Conservation (phyloP, 1,284 basidiomycete species). For the Ustilago nuda region DNA sequence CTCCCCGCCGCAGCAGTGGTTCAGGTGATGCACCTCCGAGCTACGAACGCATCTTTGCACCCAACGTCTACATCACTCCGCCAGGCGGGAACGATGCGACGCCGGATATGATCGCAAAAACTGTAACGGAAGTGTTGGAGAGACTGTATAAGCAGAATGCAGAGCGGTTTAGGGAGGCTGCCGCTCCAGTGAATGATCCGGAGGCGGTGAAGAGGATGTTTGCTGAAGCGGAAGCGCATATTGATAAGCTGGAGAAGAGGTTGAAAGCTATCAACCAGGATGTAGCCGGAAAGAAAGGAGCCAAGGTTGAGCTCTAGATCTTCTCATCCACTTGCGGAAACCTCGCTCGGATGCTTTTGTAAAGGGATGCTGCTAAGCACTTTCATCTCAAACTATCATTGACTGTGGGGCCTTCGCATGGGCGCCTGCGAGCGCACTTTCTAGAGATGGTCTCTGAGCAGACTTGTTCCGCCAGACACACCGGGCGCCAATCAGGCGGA, state of each 20-base stretch:
- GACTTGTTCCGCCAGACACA: not conserved
- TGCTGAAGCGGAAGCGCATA: slow-evolving; percentile 72
- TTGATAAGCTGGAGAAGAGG: slow-evolving; percentile 71
- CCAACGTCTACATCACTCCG: slow-evolving; percentile 48
- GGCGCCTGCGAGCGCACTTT: not conserved
- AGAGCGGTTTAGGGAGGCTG: slow-evolving; percentile 10
- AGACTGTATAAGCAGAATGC: slow-evolving; percentile 55
- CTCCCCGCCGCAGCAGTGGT: slow-evolving; percentile 16
- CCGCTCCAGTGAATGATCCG: slow-evolving; percentile 70
- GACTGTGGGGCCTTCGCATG: not conserved
- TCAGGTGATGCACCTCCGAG: not conserved
- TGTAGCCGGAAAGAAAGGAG: slow-evolving; percentile 3
- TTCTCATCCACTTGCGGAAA: not conserved
- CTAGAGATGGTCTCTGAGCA: not conserved
- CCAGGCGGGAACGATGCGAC: slow-evolving; percentile 37
- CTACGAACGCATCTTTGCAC: slow-evolving; percentile 38
- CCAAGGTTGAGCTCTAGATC: slow-evolving; percentile 26
- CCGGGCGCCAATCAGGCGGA: no score
- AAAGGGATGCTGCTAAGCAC: not conserved
- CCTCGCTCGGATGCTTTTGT: not conserved
- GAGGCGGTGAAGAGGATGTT: slow-evolving; percentile 71
- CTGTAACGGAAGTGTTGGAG: slow-evolving; percentile 66
- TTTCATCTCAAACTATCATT: not conserved
- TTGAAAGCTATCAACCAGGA: slow-evolving; percentile 27
- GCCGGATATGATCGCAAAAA: slow-evolving; percentile 63